Base-by-base conservation (phyloP, 2,329 filamentous ascomycete genomes). In the Fusarium liriodendri region DNA sequence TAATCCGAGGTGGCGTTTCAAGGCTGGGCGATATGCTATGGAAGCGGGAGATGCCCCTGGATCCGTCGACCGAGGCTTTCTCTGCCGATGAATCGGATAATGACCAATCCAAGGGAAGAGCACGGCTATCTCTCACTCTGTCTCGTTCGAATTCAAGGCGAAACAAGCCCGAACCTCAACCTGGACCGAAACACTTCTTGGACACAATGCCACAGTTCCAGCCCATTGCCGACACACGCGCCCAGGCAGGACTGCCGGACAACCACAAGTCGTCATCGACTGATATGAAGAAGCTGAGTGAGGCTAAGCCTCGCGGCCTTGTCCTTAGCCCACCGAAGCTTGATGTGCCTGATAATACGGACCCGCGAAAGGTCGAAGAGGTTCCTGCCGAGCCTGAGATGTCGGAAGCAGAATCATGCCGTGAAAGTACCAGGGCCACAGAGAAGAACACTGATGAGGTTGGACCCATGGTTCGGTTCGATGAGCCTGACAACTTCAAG, bases 1-100 rank as follows among this genome's bases (percentile, higher is more conserved):
- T 94, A 33, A 89, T 97, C 52, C 87, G 88, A 29, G 89, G 85
- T 8, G 83, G 89, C 27, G 87, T 90, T 7, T 89, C 87, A 29
- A 89, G 87, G 75, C 80, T 91, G 16, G 86, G 88, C 33, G 89
- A 90, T 60, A 83, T 91, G 62, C 74, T 91, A 25, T 90, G 89
- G 88, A 87, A 85, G 73, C 89, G 86, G 69, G 88, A 90, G 11
- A 80, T 73, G 6, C 70, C 76, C 4, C 76, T 76, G 13, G 82
- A 83, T 7, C 76, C 78, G 4, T 75, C 81, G 10, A 79, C 79
- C 1, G 85, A 87, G 9, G 75, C 77, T 11, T 83, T 85, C 6
- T 84, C 84, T 1, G 85, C 85, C 3, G 85, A 87, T 27, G 87
- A 88, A 25, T 89, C 87, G 1, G 88, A 89, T 3, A 78, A 69